phyloP scores from a whole-genome alignment of 176 grass and related monocot species.

The Oryza glaberrima region DNA sequence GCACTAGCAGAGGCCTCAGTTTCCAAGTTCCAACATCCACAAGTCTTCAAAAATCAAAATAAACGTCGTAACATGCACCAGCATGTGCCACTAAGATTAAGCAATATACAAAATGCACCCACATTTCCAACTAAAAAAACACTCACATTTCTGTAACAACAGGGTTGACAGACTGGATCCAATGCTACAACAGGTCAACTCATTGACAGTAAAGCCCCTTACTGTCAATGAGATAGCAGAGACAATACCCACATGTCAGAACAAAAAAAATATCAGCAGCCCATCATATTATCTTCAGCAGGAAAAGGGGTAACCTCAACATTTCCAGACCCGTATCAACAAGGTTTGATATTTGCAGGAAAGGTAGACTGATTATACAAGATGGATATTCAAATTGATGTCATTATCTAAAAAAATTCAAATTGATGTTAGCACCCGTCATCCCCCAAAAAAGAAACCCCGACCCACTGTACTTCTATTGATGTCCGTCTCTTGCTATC shows the following conservation, averaged over 20 bases:
- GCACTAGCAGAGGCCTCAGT: neutral
- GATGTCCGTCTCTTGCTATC: neutral
- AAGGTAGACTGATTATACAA: neutral
- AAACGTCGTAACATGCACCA: neutral
- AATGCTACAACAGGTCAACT: neutral
- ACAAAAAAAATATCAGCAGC: neutral
- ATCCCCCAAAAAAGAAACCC: neutral
- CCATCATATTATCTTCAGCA: neutral
- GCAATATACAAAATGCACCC: neutral
- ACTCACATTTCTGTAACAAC: neutral
- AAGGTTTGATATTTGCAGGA: neutral
- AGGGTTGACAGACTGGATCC: neutral
- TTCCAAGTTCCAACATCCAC: neutral
- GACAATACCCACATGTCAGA: neutral
- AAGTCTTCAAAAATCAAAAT: neutral
- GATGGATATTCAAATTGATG: neutral
- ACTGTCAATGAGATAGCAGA: neutral
- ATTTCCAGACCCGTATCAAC: no score
- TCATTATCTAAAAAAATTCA: neutral
- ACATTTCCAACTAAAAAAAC: neutral
- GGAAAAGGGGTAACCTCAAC: neutral
- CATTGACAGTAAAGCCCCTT: neutral
- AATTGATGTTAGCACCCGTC: neutral
- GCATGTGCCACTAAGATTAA: conserved; percentile 22
- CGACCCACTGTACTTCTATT: neutral